phyloP scores from a whole-genome alignment of 2,329 filamentous ascomycete species.

The Lecanicillium sp. region DNA sequence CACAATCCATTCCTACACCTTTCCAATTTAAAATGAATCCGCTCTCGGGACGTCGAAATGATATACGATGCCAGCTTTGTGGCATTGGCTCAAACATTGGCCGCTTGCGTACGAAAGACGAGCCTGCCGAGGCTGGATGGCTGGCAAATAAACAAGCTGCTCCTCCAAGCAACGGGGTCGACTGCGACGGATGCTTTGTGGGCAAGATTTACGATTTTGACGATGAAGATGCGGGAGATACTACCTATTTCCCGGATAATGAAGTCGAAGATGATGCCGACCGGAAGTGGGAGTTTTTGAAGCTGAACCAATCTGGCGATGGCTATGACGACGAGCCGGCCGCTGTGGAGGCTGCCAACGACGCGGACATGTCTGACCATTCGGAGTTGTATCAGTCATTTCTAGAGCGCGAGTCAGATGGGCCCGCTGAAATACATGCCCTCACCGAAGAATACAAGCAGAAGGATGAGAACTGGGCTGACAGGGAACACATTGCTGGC shows the following conservation, averaged over 20 bases:
- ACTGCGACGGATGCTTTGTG: slow-evolving; percentile 9
- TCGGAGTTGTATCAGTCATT: background rate
- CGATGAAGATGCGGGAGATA: slow-evolving; percentile 1
- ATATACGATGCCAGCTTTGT: slow-evolving; percentile 18
- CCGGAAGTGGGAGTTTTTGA: slow-evolving; percentile 1
- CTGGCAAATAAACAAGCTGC: background rate
- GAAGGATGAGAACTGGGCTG: slow-evolving; percentile 1
- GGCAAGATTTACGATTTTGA: slow-evolving; percentile 6
- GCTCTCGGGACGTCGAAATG: background rate
- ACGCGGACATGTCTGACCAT: slow-evolving; percentile 1
- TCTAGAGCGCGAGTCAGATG: background rate
- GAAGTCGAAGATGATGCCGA: background rate
- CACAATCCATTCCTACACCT: too few species aligned
- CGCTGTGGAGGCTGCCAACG: background rate
- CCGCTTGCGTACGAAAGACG: slow-evolving; percentile 14
- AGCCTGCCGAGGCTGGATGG: slow-evolving; percentile 14
- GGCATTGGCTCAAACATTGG: slow-evolving; percentile 21
- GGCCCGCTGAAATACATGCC: slow-evolving; percentile 1
- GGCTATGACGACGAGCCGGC: background rate
- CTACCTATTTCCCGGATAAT: slow-evolving; percentile 1
- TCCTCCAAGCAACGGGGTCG: background rate
- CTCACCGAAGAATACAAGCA: slow-evolving; percentile 8
- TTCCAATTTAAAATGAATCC: too few species aligned
- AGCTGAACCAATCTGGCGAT: background rate
- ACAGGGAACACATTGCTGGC: slow-evolving; percentile 17